Evolutionary conservation across 2,329 filamentous ascomycete species (phyloP), one percentile per base, ranked within the genome.

Genomic region (Grosmannia serpens): DNA sequence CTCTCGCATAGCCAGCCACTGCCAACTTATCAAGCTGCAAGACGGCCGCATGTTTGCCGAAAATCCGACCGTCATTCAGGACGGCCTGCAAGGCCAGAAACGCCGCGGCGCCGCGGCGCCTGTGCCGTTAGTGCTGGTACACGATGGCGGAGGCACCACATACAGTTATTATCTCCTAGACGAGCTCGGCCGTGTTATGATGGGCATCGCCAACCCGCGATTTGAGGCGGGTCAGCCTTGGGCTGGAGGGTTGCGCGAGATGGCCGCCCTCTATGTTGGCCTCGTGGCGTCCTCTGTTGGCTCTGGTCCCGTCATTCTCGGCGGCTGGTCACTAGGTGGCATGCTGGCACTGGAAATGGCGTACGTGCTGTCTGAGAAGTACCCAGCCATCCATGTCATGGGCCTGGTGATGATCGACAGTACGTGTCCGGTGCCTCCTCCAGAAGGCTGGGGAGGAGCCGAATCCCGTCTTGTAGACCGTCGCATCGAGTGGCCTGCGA

Each of bases 81-180:
- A 64, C 26, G 60, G 58, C 49, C 53, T 56, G 31, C 62, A 61
- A 49, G 47, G 26, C 7, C 46, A 60, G 11, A 61, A 65, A 15
- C 62, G 62, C 35, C 55, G 56, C 26, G 15, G 33, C 26, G 5
- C 47, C 17, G 22, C 33, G 8, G 38, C 38, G 22, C 61, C 65
- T 27, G 71, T 71, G n/a, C 80, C 81, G 2, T 70, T 82, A 53
- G 70, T 85, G 59, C 73, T 85, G 50, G 70, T 84, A 46, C 82
- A 85, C 68, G 82, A 85, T 61, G 82, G 82, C 62, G 80, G 82
- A 62, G 82, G 82, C 65, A 84, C 81, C 2, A 77, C 75, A 2
- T 83, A 81, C 65, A 75, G 74, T 63, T 84, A 84, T 66, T 75
- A 81, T 67, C 78, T 76, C 61, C 71, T 85, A 4, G 73, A 75